These are phyloP conservation scores for Pyrenochaeta sp. DNA, from an alignment of 2,329 filamentous ascomycete species.

Conservation along the genomic window DNA sequence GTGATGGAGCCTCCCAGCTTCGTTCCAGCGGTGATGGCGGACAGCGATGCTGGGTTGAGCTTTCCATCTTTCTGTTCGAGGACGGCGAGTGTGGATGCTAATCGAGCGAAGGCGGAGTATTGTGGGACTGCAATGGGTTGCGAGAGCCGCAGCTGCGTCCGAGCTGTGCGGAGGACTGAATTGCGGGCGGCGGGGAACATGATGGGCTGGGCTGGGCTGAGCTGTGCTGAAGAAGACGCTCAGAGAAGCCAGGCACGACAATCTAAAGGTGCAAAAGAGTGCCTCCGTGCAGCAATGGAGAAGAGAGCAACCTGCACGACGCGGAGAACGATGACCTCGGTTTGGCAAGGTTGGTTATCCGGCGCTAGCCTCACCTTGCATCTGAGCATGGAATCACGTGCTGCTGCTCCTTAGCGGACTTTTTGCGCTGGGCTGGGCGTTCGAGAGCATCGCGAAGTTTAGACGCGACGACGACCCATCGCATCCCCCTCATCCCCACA, in stretches of 20 bases:
- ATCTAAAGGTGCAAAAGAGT: neutral
- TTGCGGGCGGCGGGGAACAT: constrained; percentile 50
- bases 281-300: constrained; percentile 7
- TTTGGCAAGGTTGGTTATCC: constrained; percentile 30
- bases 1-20: constrained; percentile 87
- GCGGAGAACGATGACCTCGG: constrained; percentile 39
- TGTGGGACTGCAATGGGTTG: constrained; percentile 49
- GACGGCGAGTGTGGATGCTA: constrained; percentile 88
- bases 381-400: constrained; percentile 23
- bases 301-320: constrained; percentile 1
- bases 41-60: constrained; percentile 82
- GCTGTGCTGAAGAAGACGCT: no score
- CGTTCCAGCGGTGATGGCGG: constrained; percentile 84
- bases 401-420: constrained; percentile 24
- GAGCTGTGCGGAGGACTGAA: constrained; percentile 48
- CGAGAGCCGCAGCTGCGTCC: constrained; percentile 55
- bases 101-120: constrained; percentile 68
- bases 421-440: constrained; percentile 28
- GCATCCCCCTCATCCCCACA: constrained; percentile 41
- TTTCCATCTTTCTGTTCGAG: constrained; percentile 93
- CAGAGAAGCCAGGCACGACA: constrained; percentile 6
- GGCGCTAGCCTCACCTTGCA: constrained; percentile 24
- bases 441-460: constrained; percentile 41
- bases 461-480: constrained; percentile 41
- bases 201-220: constrained; percentile 2